Conservation (phyloP, 148 eudicot species). For the Spergularia marina region DNA sequence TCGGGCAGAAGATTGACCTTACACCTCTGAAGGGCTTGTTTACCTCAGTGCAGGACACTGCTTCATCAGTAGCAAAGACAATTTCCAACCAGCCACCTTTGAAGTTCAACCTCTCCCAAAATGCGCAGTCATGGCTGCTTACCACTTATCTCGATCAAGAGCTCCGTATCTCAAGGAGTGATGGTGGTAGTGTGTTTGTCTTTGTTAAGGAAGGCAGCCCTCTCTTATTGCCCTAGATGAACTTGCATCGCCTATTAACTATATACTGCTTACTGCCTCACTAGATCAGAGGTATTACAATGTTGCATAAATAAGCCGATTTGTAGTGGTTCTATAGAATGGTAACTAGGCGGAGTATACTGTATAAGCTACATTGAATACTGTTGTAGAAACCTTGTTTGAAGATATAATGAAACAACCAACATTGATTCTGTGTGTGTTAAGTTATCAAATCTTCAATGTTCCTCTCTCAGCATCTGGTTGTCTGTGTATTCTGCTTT, state of each 20-base stretch:
- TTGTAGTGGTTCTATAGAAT: background rate
- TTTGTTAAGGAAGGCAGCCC: conserved; percentile 78
- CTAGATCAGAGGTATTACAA: background rate
- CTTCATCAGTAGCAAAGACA: conserved; percentile 72
- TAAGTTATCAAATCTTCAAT: too few species aligned
- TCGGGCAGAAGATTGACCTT: conserved; percentile 80
- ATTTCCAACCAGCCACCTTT: conserved; percentile 78
- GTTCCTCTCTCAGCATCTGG: too few species aligned
- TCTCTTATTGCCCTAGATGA: conserved; percentile 38
- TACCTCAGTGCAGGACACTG: conserved; percentile 71
- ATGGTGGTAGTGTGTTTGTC: conserved; percentile 79
- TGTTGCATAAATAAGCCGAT: conserved; percentile 14
- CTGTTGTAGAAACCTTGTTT: background rate
- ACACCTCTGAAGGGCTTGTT: conserved; percentile 69
- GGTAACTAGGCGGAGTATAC: background rate
- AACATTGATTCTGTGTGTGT: too few species aligned
- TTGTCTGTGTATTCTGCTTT: too few species aligned
- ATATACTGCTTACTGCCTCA: background rate
- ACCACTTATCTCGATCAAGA: conserved; percentile 89
- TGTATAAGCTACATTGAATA: background rate
- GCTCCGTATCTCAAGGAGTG: conserved; percentile 82
- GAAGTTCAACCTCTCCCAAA: conserved; percentile 57
- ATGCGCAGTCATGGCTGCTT: conserved; percentile 75
- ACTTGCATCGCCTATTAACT: background rate
- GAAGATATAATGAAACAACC: background rate